Conservation (phyloP, 805 yeast species). For the Metschnikowia hibisci region DNA sequence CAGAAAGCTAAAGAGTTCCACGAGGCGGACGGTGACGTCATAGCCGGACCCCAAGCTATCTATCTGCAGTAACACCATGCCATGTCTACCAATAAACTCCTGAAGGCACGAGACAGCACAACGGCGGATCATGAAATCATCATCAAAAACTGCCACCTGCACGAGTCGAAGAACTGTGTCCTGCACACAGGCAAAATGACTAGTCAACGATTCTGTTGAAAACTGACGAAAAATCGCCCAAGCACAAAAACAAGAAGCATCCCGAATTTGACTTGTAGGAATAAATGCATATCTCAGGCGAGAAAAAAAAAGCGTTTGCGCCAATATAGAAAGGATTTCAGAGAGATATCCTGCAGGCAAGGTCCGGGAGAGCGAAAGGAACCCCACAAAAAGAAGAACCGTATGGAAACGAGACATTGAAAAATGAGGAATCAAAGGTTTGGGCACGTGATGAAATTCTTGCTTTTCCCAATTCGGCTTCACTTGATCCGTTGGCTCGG, state of each 20-base stretch:
- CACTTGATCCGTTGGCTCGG: conserved; percentile 5
- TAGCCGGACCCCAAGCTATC: conserved; percentile 9
- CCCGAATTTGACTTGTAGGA: conserved; percentile 69
- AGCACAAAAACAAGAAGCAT: conserved; percentile 77
- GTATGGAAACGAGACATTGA: conserved; percentile 56
- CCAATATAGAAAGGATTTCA: conserved; percentile 35
- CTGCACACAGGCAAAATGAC: conserved; percentile 18
- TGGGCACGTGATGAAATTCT: conserved; percentile 28
- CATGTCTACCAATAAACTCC: conserved; percentile 78
- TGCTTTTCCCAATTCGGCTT: too few relatives aligned
- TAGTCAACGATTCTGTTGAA: conserved; percentile 16
- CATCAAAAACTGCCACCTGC: conserved; percentile 60
- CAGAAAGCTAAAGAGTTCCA: conserved; percentile 55
- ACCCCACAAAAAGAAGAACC: conserved; percentile 52
- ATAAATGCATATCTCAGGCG: conserved; percentile 49
- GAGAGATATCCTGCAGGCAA: conserved; percentile 25
- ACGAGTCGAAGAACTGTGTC: conserved; percentile 38
- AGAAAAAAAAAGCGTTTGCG: conserved; percentile 50
- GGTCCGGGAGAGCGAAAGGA: conserved; percentile 25
- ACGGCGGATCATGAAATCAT: conserved; percentile 68
- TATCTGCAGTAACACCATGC: conserved; percentile 34
- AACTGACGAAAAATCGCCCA: conserved; percentile 67
- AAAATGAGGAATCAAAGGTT: too few relatives aligned
- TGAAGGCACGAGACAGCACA: conserved; percentile 87
- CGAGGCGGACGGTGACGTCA: conserved; percentile 32